phyloP scores from a whole-genome alignment of 2,329 filamentous ascomycete genomes.

The Pseudocercospora fuligena region DNA sequence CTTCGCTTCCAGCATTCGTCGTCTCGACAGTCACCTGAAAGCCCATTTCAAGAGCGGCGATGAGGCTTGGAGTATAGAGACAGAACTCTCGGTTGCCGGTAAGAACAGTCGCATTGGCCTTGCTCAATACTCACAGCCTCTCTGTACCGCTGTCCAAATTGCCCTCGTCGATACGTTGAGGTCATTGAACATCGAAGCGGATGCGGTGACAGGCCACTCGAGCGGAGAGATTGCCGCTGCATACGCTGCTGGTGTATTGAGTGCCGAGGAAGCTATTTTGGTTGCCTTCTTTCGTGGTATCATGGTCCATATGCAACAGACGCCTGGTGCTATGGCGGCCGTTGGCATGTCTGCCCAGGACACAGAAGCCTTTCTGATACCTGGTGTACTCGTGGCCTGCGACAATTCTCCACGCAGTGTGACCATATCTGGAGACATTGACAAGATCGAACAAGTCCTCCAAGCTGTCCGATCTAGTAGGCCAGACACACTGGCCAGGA shows the following conservation, averaged over 20 bases:
- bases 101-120: constrained; percentile 21
- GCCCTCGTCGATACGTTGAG: constrained; percentile 49
- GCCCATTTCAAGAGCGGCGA: too few species aligned
- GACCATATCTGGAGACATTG: constrained; percentile 7
- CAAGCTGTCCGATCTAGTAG: constrained; percentile 33
- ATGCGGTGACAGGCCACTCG: constrained; percentile 38
- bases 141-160: constrained; percentile 49
- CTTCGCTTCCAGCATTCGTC: background rate
- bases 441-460: background rate
- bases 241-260: constrained; percentile 33
- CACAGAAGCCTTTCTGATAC: constrained; percentile 24
- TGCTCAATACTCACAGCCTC: constrained; percentile 16
- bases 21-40: background rate
- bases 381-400: background rate
- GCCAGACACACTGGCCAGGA: constrained; percentile 45
- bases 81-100: constrained; percentile 28
- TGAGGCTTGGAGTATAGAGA: background rate
- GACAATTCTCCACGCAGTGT: constrained; percentile 6
- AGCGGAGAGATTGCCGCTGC: constrained; percentile 42
- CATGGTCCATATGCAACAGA: background rate
- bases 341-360: constrained; percentile 36
- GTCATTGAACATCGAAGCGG: constrained; percentile 27
- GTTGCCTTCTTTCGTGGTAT: constrained; percentile 25
- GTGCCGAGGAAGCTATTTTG: constrained; percentile 20
- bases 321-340: constrained; percentile 41